These are phyloP conservation scores for Amorphotheca resinae DNA, from an alignment of 495 filamentous ascomycete genomes.

Conservation along the genomic window DNA sequence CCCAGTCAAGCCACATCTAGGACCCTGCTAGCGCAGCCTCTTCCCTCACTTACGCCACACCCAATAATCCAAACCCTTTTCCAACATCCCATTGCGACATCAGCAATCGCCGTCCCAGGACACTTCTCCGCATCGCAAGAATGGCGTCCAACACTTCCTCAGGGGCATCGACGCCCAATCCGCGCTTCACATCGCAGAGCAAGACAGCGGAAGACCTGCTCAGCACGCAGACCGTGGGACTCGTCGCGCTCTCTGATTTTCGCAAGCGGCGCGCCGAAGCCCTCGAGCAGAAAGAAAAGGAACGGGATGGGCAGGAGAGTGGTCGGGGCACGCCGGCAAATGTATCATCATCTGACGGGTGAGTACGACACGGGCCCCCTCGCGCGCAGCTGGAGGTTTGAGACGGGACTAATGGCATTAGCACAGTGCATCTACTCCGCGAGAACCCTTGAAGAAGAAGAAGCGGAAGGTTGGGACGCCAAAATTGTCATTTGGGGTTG, in stretches of 20 bases:
- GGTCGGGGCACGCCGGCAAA: conserved; percentile 33
- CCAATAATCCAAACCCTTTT: too few relatives aligned
- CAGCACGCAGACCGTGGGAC: conserved; percentile 82
- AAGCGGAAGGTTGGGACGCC: conserved; percentile 55
- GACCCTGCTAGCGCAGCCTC: too few relatives aligned
- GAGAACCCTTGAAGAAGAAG: conserved; percentile 42
- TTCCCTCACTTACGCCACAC: too few relatives aligned
- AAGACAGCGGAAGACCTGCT: conserved; percentile 82
- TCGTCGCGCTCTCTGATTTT: conserved; percentile 87
- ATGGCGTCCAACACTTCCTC: conserved; percentile 23
- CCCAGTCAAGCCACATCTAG: too few relatives aligned
- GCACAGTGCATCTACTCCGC: conserved; percentile 32
- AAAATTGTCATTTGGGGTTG: conserved; percentile 60
- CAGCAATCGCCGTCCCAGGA: too few relatives aligned
- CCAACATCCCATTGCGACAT: too few relatives aligned
- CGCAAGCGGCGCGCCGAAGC: conserved; percentile 94
- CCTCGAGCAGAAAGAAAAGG: conserved; percentile 81
- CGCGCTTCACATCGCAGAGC: conserved; percentile 66
- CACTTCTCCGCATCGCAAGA: too few relatives aligned
- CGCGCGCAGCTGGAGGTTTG: neutral
- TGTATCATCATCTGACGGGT: conserved; percentile 44
- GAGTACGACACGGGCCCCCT: conserved; percentile 15
- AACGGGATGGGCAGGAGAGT: conserved; percentile 59
- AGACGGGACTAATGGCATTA: conserved; percentile 30
- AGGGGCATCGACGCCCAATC: conserved; percentile 34